Conservation (phyloP, 2,329 filamentous ascomycete genomes). For the Myriosclerotinia duriaeana region DNA sequence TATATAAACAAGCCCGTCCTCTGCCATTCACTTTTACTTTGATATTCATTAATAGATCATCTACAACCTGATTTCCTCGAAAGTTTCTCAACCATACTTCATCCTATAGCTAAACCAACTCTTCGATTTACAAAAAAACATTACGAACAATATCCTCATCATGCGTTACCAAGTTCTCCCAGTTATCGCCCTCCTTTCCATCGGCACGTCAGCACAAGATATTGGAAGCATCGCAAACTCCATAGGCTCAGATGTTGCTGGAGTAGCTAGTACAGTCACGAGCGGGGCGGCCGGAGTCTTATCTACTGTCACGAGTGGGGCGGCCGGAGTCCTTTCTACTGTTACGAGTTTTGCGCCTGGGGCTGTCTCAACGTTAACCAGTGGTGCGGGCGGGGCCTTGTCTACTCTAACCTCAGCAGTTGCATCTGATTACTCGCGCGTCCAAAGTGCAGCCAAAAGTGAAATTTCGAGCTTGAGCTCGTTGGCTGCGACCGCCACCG, state of each 20-base stretch:
- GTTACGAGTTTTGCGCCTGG: neutral
- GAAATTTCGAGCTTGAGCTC: slow-evolving; percentile 18
- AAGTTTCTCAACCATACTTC: neutral
- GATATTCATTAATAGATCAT: neutral
- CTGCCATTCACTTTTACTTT: neutral
- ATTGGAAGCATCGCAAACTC: neutral
- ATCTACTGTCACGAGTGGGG: neutral
- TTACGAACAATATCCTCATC: neutral
- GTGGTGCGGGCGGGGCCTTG: neutral
- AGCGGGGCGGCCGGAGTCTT: slow-evolving; percentile 3
- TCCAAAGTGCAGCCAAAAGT: slow-evolving; percentile 8
- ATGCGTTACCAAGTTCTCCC: slow-evolving; percentile 24
- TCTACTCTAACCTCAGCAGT: slow-evolving; percentile 1
- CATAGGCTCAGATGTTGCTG: slow-evolving; percentile 9
- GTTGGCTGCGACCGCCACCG: slow-evolving; percentile 14
- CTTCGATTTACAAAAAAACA: neutral
- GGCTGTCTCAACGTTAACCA: neutral
- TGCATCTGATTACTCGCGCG: slow-evolving; percentile 2
- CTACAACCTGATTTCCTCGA: neutral
- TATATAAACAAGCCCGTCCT: neutral
- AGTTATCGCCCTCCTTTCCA: slow-evolving; percentile 15
- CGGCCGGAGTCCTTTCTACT: slow-evolving; percentile 7
- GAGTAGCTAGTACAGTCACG: neutral
- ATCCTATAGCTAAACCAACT: neutral
- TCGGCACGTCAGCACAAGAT: slow-evolving; percentile 6